These are phyloP conservation scores for Fusarium sacchari DNA, from an alignment of 2,329 filamentous ascomycete species.

Conservation along the genomic window DNA sequence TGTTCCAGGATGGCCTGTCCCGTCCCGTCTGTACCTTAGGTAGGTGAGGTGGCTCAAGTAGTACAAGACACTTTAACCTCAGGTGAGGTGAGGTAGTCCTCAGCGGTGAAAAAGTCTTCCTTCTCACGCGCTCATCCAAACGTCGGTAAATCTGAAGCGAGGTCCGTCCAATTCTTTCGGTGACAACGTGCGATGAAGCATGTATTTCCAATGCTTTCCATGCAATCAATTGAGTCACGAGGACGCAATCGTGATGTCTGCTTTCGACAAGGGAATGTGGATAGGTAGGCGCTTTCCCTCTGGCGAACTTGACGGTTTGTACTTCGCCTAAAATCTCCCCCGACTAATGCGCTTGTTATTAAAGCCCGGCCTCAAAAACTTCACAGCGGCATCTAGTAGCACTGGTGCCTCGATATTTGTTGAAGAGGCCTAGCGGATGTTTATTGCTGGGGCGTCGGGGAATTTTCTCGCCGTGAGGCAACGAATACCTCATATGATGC, in stretches of 20 bases:
- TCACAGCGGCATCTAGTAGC: neutral
- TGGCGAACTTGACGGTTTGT: neutral
- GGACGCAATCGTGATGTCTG: neutral
- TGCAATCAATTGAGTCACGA: conserved; percentile 5
- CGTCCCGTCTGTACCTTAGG: neutral
- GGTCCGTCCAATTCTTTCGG: conserved; percentile 2
- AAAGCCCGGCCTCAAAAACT: neutral
- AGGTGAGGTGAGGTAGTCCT: neutral
- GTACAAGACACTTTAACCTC: conserved; percentile 3
- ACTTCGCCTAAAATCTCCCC: neutral
- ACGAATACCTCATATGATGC: neutral
- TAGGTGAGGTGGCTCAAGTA: neutral
- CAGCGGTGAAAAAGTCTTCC: conserved; percentile 19
- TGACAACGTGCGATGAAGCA: neutral
- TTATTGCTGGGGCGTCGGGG: neutral
- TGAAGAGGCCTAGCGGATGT: neutral
- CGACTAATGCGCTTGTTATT: neutral
- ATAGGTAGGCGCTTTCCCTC: conserved; percentile 3
- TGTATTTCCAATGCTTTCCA: neutral
- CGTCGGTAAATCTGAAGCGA: neutral
- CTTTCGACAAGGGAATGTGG: neutral
- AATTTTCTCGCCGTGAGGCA: neutral
- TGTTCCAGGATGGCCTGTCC: conserved; percentile 1
- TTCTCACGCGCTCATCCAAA: conserved; percentile 3
- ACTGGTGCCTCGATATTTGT: neutral